Base-by-base conservation (phyloP, 2,329 filamentous ascomycete species). In the Alternaria sp. region DNA sequence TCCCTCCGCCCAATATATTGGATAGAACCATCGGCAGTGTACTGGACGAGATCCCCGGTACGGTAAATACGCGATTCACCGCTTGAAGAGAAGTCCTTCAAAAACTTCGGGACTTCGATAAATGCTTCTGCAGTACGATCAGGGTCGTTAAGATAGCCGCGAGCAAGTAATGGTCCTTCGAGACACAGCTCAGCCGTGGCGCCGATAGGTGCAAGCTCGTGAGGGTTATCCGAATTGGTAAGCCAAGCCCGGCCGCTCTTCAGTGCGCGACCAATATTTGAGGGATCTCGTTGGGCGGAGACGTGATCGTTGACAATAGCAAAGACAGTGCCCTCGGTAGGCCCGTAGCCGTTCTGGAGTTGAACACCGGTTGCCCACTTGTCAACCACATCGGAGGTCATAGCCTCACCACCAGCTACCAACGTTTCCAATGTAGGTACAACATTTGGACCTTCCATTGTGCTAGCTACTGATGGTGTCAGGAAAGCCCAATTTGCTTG, bases 361-460 rank as follows among this genome's bases (percentile, higher is more conserved):
- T 69, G 44, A n/a, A 76, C 41, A 3, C 67, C 62, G 14, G 61
- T 52, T 13, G 60, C 60, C 67, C 68, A 74, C 39, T 70, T 72
- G 17, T 68, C 57, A 54, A 73, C 70, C 0, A 70, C 67, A 33
- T 71, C 68, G 1, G 65, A 39, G 0, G 70, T 70, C 56, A 74
- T 57, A 3, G 70, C 60, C 50, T 74, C 72, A 2, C 69, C 72
- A 28, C 70, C 72, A n/a, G 64, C 63, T 17, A 66, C 67, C 17
- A 75, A 60, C 2, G 78, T 76, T 52, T 81, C 75, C 29, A 84
- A 65, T 1, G 76, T 63, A 64, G 81, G 49, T 70, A 80, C 46
- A 9, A 54, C 54, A 1, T 69, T 70, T 3, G 77, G 75, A 0
- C 62, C 63, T 5, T 73, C 66, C 7, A 76, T 64, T 8, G 72